A percentile compares a stretch with the other conserved stretches of the same genome.
Evolutionary conservation across 2,329 filamentous ascomycete genomes (phyloP).

Genomic region (Colletotrichum limetticola): DNA sequence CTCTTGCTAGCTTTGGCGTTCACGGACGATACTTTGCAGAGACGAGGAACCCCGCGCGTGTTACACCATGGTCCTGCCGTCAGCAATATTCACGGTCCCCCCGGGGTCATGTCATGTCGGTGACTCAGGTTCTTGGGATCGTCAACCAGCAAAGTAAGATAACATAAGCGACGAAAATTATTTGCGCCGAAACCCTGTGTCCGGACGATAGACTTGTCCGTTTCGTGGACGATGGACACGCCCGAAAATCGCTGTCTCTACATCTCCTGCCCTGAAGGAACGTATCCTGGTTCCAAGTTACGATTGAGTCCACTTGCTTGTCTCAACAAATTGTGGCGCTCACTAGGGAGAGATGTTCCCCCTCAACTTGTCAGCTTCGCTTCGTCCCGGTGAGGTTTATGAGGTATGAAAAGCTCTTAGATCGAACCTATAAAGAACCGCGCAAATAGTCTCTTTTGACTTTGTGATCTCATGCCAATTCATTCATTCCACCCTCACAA

Average conservation of each 20-base stretch:
- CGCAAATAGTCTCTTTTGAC: background rate
- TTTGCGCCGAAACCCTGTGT: too few relatives aligned
- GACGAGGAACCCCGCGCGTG: background rate
- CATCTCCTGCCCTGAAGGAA: background rate
- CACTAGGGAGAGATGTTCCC: background rate
- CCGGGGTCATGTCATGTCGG: background rate
- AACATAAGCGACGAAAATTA: background rate
- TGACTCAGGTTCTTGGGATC: background rate
- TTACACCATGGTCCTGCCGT: background rate
- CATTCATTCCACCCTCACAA: background rate
- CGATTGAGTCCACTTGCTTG: background rate
- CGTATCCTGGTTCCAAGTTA: background rate
- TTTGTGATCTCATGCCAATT: background rate
- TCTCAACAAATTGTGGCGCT: constrained; percentile 23
- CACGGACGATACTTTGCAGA: background rate
- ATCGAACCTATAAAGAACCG: background rate
- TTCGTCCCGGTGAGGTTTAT: background rate
- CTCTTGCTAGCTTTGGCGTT: background rate
- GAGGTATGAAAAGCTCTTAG: background rate
- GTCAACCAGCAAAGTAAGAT: background rate
- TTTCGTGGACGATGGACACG: too few relatives aligned
- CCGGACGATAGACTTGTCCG: background rate
- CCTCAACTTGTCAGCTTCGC: background rate
- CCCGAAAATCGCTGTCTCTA: background rate
- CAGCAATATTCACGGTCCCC: background rate